A percentile compares a stretch with the other conserved stretches of the same genome.
phyloP scores from a whole-genome alignment of 345 rosid genomes.

The Lepidium africanum region DNA sequence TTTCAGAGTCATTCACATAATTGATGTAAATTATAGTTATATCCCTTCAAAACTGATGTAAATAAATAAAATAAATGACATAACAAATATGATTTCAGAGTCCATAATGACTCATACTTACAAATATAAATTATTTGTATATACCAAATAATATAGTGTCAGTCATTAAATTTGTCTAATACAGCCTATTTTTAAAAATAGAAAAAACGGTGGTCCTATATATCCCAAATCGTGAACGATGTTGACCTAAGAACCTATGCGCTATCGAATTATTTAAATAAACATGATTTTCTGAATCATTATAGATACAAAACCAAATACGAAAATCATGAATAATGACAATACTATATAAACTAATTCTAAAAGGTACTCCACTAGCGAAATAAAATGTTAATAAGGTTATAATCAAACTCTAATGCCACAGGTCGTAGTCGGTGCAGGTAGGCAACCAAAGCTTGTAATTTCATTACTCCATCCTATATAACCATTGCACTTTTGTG shows the following conservation, averaged over 20 bases:
- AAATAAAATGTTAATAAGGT: background rate
- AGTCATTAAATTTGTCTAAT: background rate
- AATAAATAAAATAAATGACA: too few species aligned
- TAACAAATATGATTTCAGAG: too few species aligned
- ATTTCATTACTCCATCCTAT: background rate
- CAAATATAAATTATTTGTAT: background rate
- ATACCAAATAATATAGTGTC: background rate
- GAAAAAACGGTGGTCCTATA: conserved; percentile 12
- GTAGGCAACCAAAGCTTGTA: background rate
- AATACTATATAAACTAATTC: conserved; percentile 1
- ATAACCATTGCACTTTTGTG: background rate
- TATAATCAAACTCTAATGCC: background rate
- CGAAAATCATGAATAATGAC: background rate
- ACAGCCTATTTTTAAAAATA: background rate
- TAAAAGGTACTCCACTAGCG: conserved; percentile 16
- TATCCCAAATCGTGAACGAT: conserved; percentile 3
- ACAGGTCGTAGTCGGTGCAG: conserved; percentile 9
- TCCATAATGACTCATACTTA: background rate
- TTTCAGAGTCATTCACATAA: too few species aligned
- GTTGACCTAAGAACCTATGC: background rate
- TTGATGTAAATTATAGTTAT: too few species aligned
- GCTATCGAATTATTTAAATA: background rate
- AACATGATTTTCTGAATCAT: conserved; percentile 17
- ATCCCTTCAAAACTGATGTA: too few species aligned
- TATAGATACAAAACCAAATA: background rate